Conservation (phyloP, 2,329 filamentous ascomycete species). For the Fusarium sp. region DNA sequence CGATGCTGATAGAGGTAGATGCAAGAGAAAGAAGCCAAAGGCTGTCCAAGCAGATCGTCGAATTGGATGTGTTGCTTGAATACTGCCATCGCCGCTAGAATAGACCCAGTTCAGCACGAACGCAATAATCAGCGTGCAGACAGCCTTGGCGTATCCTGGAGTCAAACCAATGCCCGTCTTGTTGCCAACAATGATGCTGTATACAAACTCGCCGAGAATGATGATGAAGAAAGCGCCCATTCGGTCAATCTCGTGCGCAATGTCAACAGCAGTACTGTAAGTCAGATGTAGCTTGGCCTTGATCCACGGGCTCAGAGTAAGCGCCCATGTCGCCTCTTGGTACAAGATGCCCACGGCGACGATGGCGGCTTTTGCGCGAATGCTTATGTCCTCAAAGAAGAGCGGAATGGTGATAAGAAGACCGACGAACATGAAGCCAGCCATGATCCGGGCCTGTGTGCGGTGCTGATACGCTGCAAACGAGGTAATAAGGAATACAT, state of each 20-base stretch:
- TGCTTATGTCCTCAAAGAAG: conserved; percentile 52
- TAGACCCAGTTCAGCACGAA: conserved; percentile 62
- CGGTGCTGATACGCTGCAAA: conserved; percentile 59
- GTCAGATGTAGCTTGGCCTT: conserved; percentile 53
- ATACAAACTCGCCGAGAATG: conserved; percentile 60
- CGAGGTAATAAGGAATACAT: conserved; percentile 53
- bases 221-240: conserved; percentile 62
- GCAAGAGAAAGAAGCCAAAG: conserved; percentile 56
- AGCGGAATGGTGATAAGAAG: conserved; percentile 55
- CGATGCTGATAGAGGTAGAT: conserved; percentile 55
- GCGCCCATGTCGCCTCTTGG: conserved; percentile 55
- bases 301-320: conserved; percentile 55
- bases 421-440: conserved; percentile 51
- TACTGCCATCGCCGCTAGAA: conserved; percentile 57
- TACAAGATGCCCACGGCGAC: conserved; percentile 53
- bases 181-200: conserved; percentile 57
- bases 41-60: conserved; percentile 55
- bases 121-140: conserved; percentile 59
- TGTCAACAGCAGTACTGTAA: conserved; percentile 59
- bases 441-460: conserved; percentile 55
- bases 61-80: conserved; percentile 54
- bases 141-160: conserved; percentile 52
- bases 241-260: conserved; percentile 59
- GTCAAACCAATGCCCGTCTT: conserved; percentile 57
- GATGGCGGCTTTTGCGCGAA: conserved; percentile 53